A percentile compares a stretch with the other conserved stretches of the same genome.
Conservation (phyloP, 257 asterid species). For the Solanum chilense region DNA sequence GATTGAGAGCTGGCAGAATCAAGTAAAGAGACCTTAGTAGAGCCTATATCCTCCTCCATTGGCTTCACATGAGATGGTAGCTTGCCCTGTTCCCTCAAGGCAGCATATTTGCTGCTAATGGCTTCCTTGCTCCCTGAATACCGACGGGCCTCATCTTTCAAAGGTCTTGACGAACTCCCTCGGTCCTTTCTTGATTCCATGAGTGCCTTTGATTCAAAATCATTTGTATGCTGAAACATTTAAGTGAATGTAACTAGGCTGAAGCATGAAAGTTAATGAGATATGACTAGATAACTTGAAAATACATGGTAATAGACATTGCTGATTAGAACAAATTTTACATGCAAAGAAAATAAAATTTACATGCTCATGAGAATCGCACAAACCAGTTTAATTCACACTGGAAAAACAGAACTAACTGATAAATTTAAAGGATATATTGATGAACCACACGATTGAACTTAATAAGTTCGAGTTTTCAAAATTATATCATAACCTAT, state of each 20-base stretch:
- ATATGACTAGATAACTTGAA: neutral
- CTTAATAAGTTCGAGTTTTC: neutral
- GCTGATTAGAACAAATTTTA: neutral
- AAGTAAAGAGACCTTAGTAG: constrained; percentile 81
- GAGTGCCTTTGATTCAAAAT: constrained; percentile 37
- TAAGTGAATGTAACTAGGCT: neutral
- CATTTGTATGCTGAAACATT: constrained; percentile 32
- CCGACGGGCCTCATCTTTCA: constrained; percentile 41
- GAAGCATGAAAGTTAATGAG: neutral
- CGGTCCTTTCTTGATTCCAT: constrained; percentile 31
- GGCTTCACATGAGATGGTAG: constrained; percentile 23
- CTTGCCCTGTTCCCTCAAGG: constrained; percentile 66
- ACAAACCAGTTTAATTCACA: neutral
- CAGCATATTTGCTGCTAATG: constrained; percentile 75
- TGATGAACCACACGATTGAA: neutral
- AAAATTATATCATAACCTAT: neutral
- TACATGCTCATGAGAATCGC: neutral
- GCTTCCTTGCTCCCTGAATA: constrained; percentile 77
- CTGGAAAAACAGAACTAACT: neutral
- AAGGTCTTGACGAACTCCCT: constrained; percentile 68
- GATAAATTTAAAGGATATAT: neutral
- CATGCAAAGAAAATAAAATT: neutral
- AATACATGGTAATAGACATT: neutral
- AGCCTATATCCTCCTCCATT: constrained; percentile 36
- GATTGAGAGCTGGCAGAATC: constrained; percentile 32